Evolutionary conservation across 768 basidiomycete genomes (phyloP).

Genomic region (Coprinellus aureogranulatus): DNA sequence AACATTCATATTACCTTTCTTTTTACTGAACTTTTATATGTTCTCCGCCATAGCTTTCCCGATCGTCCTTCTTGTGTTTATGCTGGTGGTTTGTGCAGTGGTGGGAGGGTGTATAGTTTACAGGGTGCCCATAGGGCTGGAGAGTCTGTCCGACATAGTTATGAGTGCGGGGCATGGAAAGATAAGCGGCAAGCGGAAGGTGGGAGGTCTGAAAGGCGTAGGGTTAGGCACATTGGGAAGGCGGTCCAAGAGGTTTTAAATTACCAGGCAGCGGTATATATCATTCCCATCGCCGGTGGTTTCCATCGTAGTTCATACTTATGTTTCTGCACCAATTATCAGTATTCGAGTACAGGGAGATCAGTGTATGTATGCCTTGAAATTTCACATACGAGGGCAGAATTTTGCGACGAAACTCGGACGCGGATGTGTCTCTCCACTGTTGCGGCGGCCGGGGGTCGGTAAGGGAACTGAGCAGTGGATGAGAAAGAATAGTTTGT

Average conservation of each 20-base stretch:
- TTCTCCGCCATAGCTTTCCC: constrained; percentile 8
- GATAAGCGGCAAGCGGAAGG: too few species aligned
- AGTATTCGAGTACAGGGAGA: too few species aligned
- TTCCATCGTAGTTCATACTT: too few species aligned
- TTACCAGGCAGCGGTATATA: too few species aligned
- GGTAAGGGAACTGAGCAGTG: not conserved
- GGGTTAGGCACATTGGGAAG: too few species aligned
- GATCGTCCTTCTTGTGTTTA: constrained; percentile 6
- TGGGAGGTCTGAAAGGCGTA: too few species aligned
- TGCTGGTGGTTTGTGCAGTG: constrained; percentile 1
- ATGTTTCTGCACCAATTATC: too few species aligned
- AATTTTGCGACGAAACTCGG: not conserved
- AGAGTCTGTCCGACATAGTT: constrained; percentile 7
- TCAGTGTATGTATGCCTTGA: too few species aligned
- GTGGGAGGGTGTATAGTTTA: constrained; percentile 8
- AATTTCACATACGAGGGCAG: too few species aligned
- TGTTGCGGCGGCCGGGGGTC: not conserved
- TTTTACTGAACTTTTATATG: constrained; percentile 4
- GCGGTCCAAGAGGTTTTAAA: too few species aligned
- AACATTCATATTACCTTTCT: constrained; percentile 4
- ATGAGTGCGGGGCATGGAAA: not conserved
- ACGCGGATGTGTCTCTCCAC: not conserved
- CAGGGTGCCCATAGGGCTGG: constrained; percentile 8
- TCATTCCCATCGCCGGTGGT: too few species aligned
- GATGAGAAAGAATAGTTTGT: not conserved